A percentile compares a stretch with the other conserved stretches of the same genome.
Evolutionary conservation across 1,284 basidiomycete genomes (phyloP).

Genomic region (Psilocybe mexicana): DNA sequence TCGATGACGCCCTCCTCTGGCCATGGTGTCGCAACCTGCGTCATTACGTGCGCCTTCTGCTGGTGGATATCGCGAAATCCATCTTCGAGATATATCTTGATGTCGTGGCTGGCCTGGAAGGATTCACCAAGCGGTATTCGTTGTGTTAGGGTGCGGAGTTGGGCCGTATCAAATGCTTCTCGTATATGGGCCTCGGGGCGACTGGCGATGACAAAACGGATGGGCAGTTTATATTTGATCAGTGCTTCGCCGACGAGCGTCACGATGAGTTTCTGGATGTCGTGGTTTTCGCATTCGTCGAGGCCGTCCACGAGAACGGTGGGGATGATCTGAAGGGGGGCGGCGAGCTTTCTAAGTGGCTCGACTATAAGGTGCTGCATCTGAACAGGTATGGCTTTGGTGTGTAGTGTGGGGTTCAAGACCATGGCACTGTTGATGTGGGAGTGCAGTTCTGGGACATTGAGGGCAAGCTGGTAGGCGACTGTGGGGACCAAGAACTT

Average conservation of each 20-base stretch:
- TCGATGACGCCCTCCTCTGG: neutral
- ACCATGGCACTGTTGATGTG: neutral
- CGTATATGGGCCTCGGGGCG: conserved; percentile 9
- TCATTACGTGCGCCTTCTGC: neutral
- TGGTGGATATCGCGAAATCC: conserved; percentile 3
- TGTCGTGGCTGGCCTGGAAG: neutral
- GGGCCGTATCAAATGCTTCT: conserved; percentile 1
- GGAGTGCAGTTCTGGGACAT: neutral
- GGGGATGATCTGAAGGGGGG: no score
- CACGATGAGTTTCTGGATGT: neutral
- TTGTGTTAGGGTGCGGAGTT: neutral
- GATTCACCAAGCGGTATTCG: neutral
- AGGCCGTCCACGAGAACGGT: conserved; percentile 10
- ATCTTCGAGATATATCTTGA: conserved; percentile 1
- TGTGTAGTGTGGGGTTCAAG: neutral
- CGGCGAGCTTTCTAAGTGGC: neutral
- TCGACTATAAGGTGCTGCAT: neutral
- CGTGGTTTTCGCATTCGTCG: conserved; percentile 7
- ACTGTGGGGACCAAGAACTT: conserved; percentile 1
- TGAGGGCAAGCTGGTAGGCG: conserved; percentile 7
- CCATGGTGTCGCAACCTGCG: neutral
- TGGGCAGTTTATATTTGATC: neutral
- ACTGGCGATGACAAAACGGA: conserved; percentile 3
- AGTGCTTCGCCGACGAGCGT: neutral
- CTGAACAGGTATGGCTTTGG: neutral